Evolutionary conservation across 169 alveolate species (phyloP).

Genomic region (Eimeria falciformis): DNA sequence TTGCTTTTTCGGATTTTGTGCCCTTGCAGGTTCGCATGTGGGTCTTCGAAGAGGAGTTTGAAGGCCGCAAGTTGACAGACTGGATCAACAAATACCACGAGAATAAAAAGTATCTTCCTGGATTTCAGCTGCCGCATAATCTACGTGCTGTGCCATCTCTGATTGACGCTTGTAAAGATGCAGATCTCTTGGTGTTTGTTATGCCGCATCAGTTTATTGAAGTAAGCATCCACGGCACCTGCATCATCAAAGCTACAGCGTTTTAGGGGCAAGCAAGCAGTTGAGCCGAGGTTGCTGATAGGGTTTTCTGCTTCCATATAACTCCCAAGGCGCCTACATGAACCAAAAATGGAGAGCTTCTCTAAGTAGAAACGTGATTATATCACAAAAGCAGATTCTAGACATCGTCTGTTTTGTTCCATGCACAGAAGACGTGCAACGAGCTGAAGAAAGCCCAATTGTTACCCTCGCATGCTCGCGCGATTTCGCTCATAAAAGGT

Average conservation of each 20-base stretch:
- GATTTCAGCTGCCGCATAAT: slow-evolving; percentile 90
- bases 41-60: slow-evolving; percentile 91
- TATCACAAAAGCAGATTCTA: neutral
- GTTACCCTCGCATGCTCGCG: slow-evolving; percentile 73
- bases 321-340: no score
- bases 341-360: no score
- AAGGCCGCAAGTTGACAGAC: slow-evolving; percentile 89
- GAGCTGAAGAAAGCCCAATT: slow-evolving; percentile 70
- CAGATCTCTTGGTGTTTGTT: slow-evolving; percentile 91
- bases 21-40: slow-evolving; percentile 88
- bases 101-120: slow-evolving; percentile 92
- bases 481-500: slow-evolving; percentile 76
- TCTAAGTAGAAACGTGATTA: no score
- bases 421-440: slow-evolving; percentile 67
- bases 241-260: neutral
- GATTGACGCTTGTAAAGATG: slow-evolving; percentile 88
- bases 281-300: no score
- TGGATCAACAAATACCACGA: slow-evolving; percentile 91
- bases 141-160: slow-evolving; percentile 90
- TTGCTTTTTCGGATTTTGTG: neutral
- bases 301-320: no score
- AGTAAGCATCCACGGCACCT: slow-evolving; percentile 36
- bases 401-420: neutral
- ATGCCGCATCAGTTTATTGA: slow-evolving; percentile 93
- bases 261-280: no score